Conservation (phyloP, 345 rosid genomes). For the Aquilaria sinensis region DNA sequence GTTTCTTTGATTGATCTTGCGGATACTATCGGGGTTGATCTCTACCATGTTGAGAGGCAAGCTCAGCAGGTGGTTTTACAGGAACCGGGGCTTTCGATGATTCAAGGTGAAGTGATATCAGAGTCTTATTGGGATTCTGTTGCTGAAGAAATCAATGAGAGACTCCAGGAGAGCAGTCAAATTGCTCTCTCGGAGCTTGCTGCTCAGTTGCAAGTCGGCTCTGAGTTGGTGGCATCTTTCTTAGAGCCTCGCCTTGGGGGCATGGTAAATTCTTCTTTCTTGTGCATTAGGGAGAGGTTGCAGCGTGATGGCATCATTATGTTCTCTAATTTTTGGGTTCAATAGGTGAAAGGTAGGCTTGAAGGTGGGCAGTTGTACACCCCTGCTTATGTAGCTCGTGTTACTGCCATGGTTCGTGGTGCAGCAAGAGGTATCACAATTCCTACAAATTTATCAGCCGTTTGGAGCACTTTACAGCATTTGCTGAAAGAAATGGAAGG, state of each 20-base stretch:
- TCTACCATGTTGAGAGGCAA: conserved; percentile 93
- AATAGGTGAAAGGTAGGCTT: conserved; percentile 92
- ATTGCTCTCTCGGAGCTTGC: conserved; percentile 86
- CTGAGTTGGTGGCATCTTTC: conserved; percentile 70
- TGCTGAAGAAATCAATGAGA: conserved; percentile 92
- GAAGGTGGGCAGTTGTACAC: conserved; percentile 97
- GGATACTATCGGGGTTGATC: conserved; percentile 77
- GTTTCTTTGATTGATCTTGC: conserved; percentile 86
- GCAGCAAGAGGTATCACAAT: conserved; percentile 87
- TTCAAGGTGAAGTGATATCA: conserved; percentile 92
- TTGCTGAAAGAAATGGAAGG: conserved; percentile 89
- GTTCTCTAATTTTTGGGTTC: conserved; percentile 2
- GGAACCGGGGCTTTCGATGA: conserved; percentile 51
- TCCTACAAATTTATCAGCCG: conserved; percentile 66
- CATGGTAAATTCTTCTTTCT: conserved; percentile 37
- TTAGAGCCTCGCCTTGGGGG: conserved; percentile 93
- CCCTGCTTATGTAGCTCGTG: conserved; percentile 91
- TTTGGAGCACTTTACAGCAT: conserved; percentile 80
- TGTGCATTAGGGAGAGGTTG: neutral
- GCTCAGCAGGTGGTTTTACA: conserved; percentile 50
- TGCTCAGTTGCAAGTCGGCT: conserved; percentile 80
- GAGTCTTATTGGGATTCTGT: conserved; percentile 83
- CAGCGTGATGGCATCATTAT: neutral
- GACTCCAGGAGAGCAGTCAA: conserved; percentile 96
- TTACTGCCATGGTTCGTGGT: conserved; percentile 92